A percentile compares a stretch with the other conserved stretches of the same genome.
These are phyloP conservation scores for Teratosphaeria destructans DNA, from an alignment of 2,329 filamentous ascomycete genomes.

Conservation along the genomic window DNA sequence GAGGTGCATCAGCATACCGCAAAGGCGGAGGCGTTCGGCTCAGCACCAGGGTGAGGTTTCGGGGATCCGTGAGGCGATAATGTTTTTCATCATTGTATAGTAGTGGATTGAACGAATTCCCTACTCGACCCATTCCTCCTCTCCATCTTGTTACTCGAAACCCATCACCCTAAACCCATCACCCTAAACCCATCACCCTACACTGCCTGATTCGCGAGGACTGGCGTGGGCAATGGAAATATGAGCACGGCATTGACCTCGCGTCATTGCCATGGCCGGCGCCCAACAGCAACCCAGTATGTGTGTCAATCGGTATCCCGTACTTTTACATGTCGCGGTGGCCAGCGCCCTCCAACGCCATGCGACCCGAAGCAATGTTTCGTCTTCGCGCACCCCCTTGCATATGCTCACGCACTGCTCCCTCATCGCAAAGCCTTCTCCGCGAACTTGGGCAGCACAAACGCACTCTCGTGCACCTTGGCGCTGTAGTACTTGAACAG, in stretches of 20 bases:
- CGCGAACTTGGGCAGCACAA: slow-evolving; percentile 88
- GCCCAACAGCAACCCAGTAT: not conserved
- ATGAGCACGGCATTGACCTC: too few species aligned
- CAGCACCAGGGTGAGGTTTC: not conserved
- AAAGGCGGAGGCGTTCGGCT: not conserved
- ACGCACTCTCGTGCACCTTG: slow-evolving; percentile 90
- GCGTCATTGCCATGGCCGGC: not conserved
- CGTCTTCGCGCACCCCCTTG: not conserved
- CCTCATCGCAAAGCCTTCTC: slow-evolving; percentile 53
- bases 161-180: too few species aligned
- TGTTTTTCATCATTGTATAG: not conserved
- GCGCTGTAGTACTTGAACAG: slow-evolving; percentile 95
- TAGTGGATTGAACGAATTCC: not conserved
- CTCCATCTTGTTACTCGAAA: too few species aligned
- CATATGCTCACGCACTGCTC: not conserved
- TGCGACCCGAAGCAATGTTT: not conserved
- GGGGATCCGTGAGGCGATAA: not conserved
- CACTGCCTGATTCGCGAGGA: not conserved
- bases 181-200: too few species aligned
- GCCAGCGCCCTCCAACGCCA: slow-evolving; percentile 1
- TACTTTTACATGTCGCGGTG: not conserved
- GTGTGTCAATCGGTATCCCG: not conserved
- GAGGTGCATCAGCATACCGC: not conserved
- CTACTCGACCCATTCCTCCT: not conserved
- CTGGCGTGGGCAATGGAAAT: too few species aligned